These are phyloP conservation scores for Lagenidium sp. DNA, from an alignment of 352 stramenopile genomes.

Conservation along the genomic window DNA sequence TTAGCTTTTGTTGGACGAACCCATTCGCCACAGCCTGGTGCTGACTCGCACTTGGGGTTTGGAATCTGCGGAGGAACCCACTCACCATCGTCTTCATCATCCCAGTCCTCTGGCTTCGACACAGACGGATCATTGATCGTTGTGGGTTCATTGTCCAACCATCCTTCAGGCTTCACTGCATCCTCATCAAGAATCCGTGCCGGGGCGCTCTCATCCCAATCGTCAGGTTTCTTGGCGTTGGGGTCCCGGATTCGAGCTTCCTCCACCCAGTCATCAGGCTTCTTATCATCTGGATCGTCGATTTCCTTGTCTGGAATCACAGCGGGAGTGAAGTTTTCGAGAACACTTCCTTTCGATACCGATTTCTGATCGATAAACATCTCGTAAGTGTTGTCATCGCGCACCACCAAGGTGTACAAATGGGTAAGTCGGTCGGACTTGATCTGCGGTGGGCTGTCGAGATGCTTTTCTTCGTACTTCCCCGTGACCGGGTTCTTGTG, in stretches of 20 bases:
- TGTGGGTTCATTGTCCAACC: constrained; percentile 79
- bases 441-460: constrained; percentile 64
- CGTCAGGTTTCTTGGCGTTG: constrained; percentile 78
- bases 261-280: constrained; percentile 92
- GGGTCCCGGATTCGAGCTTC: constrained; percentile 85
- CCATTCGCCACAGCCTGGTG: constrained; percentile 90
- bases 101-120: constrained; percentile 89
- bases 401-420: constrained; percentile 89
- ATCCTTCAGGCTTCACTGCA: constrained; percentile 84
- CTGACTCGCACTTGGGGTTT: constrained; percentile 83
- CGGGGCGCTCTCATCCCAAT: constrained; percentile 92
- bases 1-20: constrained; percentile 82
- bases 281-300: constrained; percentile 86
- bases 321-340: constrained; percentile 77
- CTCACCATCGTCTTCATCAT: constrained; percentile 90
- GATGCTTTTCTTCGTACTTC: constrained; percentile 93
- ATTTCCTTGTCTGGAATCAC: constrained; percentile 89
- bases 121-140: constrained; percentile 79
- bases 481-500: constrained; percentile 89
- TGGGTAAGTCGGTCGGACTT: constrained; percentile 85
- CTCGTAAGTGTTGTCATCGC: constrained; percentile 88
- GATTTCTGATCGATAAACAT: constrained; percentile 87
- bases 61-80: constrained; percentile 84
- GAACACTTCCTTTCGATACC: constrained; percentile 73
- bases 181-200: constrained; percentile 76